Conservation (phyloP, 73 alveolate species). For the Symbiodinium pilosum region DNA sequence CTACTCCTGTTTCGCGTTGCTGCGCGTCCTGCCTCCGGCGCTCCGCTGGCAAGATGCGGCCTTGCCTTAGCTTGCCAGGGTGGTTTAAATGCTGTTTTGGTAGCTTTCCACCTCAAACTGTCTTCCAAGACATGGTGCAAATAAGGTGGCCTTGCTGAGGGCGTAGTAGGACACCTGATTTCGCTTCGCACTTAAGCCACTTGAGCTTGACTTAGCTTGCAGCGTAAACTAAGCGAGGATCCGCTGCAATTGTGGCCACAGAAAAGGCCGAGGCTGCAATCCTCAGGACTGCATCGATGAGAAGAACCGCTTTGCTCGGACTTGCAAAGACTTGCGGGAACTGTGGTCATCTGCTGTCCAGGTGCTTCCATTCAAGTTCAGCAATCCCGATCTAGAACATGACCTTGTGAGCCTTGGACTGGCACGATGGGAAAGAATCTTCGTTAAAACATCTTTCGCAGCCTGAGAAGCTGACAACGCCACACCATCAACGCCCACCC, state of each 20-base stretch:
- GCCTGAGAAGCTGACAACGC: neutral
- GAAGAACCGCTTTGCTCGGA: no score
- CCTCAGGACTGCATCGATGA: neutral
- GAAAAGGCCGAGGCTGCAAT: neutral
- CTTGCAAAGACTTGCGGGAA: neutral
- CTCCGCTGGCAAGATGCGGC: neutral
- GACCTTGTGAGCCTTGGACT: neutral
- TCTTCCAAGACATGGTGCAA: neutral
- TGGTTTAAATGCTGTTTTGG: no score
- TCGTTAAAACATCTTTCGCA: neutral
- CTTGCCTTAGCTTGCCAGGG: neutral
- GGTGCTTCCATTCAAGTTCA: no score
- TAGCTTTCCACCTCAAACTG: no score
- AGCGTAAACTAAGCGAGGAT: no score
- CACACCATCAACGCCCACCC: constrained; percentile 49
- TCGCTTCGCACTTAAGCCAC: no score
- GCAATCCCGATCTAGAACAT: no score
- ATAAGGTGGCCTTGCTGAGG: neutral
- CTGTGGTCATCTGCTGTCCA: neutral
- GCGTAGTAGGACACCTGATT: no score
- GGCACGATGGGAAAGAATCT: neutral
- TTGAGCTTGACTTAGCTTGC: no score
- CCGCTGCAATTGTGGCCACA: neutral
- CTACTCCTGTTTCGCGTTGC: neutral
- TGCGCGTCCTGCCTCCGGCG: neutral